A percentile compares a stretch with the other conserved stretches of the same genome.
Conservation (phyloP, 1,284 basidiomycete genomes). For the Golubevia pallescens region DNA sequence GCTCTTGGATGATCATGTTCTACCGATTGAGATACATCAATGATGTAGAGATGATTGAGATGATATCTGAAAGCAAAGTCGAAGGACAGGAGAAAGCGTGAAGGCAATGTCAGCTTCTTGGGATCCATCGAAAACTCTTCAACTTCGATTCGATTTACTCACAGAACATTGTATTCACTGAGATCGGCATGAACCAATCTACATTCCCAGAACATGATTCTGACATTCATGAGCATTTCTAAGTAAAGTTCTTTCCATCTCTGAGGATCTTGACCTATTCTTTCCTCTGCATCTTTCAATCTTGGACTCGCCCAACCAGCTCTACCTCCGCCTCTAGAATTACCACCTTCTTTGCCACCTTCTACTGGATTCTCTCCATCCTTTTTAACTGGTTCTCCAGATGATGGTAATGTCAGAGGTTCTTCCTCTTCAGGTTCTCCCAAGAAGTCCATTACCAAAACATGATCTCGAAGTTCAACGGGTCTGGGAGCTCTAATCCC, state of each 20-base stretch:
- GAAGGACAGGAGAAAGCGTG: slow-evolving; percentile 27
- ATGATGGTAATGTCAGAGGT: not conserved
- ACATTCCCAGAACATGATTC: slow-evolving; percentile 56
- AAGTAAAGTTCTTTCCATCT: slow-evolving; percentile 36
- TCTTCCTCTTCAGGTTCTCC: slow-evolving; percentile 66
- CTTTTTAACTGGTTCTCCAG: not conserved
- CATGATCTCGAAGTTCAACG: slow-evolving; percentile 92
- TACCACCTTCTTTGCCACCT: not conserved
- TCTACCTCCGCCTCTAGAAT: too few relatives aligned
- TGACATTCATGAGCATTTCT: slow-evolving; percentile 42
- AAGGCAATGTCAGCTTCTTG: too few relatives aligned
- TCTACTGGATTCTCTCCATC: not conserved
- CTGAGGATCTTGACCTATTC: slow-evolving; percentile 24
- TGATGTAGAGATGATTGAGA: slow-evolving; percentile 80
- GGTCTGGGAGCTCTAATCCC: slow-evolving; percentile 86
- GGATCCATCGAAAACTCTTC: too few relatives aligned
- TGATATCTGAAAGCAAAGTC: slow-evolving; percentile 66
- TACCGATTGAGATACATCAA: slow-evolving; percentile 98
- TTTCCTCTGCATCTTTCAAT: slow-evolving; percentile 50
- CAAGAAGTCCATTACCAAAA: slow-evolving; percentile 93
- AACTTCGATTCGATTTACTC: too few relatives aligned
- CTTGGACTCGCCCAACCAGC: slow-evolving; percentile 51
- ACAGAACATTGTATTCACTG: slow-evolving; percentile 60
- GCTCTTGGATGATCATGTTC: slow-evolving; percentile 97
- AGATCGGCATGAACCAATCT: slow-evolving; percentile 59